Percentiles rank a stretch among this genome's conserved stretches.
Evolutionary conservation across 306 rosid species (phyloP).

Genomic region (Prosopis cineraria): DNA sequence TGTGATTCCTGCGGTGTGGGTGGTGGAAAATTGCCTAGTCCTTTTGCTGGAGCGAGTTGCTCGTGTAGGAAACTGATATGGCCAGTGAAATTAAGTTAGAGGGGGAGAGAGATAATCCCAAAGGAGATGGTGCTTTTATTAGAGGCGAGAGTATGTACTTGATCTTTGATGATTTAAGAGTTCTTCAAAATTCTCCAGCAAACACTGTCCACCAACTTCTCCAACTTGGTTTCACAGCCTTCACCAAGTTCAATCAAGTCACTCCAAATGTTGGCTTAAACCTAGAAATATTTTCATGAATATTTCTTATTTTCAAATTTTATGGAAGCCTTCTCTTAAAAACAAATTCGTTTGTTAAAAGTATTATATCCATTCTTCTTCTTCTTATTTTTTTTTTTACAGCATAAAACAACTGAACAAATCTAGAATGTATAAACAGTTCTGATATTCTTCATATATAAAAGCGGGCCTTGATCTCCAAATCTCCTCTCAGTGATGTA

Average conservation of each 20-base stretch:
- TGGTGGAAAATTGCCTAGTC: not conserved
- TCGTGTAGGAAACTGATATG: not conserved
- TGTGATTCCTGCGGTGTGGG: not conserved
- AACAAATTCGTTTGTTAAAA: too few species aligned
- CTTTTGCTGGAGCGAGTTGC: not conserved
- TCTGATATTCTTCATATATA: too few species aligned
- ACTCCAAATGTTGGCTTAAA: not conserved
- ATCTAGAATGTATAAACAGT: too few species aligned
- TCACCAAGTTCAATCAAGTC: not conserved
- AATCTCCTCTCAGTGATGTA: not conserved
- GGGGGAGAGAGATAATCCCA: not conserved
- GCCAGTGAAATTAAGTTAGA: not conserved
- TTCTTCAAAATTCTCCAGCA: not conserved
- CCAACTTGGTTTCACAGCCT: not conserved
- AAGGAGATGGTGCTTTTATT: not conserved
- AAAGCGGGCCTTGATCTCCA: not conserved
- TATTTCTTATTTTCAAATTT: too few species aligned
- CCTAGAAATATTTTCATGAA: too few species aligned
- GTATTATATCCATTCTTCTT: too few species aligned
- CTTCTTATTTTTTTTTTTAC: too few species aligned
- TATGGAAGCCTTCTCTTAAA: too few species aligned
- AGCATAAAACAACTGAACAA: too few species aligned
- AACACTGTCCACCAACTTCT: not conserved
- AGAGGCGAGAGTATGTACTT: not conserved
- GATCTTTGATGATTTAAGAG: not conserved